Percentiles rank a stretch among this genome's conserved stretches.
These are phyloP conservation scores for Colletotrichum magnum DNA, from an alignment of 2,329 filamentous ascomycete species.

Conservation along the genomic window DNA sequence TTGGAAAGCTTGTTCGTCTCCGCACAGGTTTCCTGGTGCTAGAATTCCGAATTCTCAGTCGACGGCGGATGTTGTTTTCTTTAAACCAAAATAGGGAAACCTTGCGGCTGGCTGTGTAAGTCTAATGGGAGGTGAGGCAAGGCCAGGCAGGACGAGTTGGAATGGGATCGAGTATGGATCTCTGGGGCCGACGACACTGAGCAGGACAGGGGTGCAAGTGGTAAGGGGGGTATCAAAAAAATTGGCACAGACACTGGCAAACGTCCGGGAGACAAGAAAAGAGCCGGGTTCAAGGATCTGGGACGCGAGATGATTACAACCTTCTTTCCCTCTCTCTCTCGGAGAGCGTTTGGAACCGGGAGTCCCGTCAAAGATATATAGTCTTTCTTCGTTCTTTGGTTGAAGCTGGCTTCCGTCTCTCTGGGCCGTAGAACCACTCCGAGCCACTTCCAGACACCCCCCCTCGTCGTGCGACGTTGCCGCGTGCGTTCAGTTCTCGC, in stretches of 20 bases:
- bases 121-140: not conserved
- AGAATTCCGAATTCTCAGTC: not conserved
- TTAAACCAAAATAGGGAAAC: not conserved
- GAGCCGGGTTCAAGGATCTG: conserved; percentile 6
- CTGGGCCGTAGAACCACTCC: conserved; percentile 10
- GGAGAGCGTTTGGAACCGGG: conserved; percentile 7
- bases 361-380: conserved; percentile 34
- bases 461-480: conserved; percentile 17
- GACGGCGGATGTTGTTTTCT: not conserved
- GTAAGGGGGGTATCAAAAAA: conserved; percentile 27
- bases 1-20: not conserved
- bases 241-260: conserved; percentile 13
- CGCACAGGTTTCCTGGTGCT: not conserved
- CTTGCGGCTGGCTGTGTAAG: conserved; percentile 3
- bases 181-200: conserved; percentile 3
- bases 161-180: conserved; percentile 30
- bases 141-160: not conserved
- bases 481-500: conserved; percentile 17
- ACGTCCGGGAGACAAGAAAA: conserved; percentile 5
- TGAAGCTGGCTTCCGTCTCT: not conserved
- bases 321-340: not conserved
- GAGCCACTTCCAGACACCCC: conserved; percentile 1
- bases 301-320: not conserved
- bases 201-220: not conserved
- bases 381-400: not conserved